Evolutionary conservation across 305 asterid species (phyloP).

Genomic region (Fraxinus sp.): DNA sequence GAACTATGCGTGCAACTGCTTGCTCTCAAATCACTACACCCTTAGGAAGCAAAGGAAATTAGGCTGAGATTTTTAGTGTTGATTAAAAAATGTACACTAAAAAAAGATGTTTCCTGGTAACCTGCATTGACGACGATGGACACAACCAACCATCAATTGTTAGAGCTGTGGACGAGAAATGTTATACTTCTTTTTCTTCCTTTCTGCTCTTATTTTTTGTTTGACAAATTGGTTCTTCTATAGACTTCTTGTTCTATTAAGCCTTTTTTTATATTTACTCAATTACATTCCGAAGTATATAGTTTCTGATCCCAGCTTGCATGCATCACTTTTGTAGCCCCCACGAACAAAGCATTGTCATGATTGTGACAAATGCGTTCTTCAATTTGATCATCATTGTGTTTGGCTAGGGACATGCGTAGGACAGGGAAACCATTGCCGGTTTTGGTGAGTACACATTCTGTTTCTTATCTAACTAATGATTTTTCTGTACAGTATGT

Average conservation of each 20-base stretch:
- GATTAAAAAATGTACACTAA: background rate
- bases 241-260: background rate
- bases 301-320: constrained; percentile 24
- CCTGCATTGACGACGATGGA: background rate
- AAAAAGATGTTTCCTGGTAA: background rate
- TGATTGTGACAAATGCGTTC: constrained; percentile 95
- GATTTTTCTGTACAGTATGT: background rate
- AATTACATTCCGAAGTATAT: background rate
- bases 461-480: background rate
- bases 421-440: constrained; percentile 88
- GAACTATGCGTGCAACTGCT: background rate
- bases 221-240: background rate
- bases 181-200: background rate
- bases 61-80: background rate
- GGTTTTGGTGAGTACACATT: constrained; percentile 66
- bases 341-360: constrained; percentile 96
- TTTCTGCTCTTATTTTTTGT: background rate
- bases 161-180: background rate
- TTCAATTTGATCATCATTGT: constrained; percentile 98
- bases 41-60: background rate
- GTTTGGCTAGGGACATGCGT: constrained; percentile 97
- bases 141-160: background rate
- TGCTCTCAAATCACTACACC: background rate
- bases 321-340: constrained; percentile 59
- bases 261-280: background rate